phyloP scores from a whole-genome alignment of 805 yeast species.

The Wickerhamiella bombiphila region DNA sequence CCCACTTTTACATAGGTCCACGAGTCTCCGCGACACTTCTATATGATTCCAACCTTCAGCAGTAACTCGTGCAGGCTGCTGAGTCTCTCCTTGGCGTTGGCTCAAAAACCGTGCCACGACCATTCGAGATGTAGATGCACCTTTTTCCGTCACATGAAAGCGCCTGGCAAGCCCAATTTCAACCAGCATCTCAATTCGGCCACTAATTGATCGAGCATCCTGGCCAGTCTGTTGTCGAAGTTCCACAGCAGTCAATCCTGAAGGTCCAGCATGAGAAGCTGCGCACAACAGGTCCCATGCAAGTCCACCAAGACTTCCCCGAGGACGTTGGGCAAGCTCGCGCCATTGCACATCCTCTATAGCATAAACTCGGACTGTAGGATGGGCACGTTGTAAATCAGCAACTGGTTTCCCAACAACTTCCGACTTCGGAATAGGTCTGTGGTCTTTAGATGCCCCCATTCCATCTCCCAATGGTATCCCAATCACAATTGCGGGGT shows the following conservation, averaged over 20 bases:
- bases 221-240: conserved; percentile 26
- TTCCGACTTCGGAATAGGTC: neutral
- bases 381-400: neutral
- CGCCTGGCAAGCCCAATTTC: conserved; percentile 24
- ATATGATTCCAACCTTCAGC: conserved; percentile 1
- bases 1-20: conserved; percentile 20
- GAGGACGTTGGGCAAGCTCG: conserved; percentile 23
- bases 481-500: conserved; percentile 7
- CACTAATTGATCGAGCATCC: conserved; percentile 28
- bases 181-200: conserved; percentile 22
- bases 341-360: conserved; percentile 25
- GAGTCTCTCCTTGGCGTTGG: neutral
- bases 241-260: conserved; percentile 26
- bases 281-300: conserved; percentile 28
- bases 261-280: conserved; percentile 27
- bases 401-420: neutral
- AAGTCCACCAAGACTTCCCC: conserved; percentile 22
- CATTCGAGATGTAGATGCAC: conserved; percentile 23
- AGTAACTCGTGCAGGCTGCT: neutral
- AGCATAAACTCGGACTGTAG: conserved; percentile 17
- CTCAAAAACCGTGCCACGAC: conserved; percentile 23
- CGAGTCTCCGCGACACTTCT: conserved; percentile 17
- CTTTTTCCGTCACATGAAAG: conserved; percentile 22
- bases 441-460: neutral
- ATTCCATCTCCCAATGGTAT: conserved; percentile 3